A percentile compares a stretch with the other conserved stretches of the same genome.
These are phyloP conservation scores for Phaseolus coccineus DNA, from an alignment of 331 rosid genomes.

Conservation along the genomic window DNA sequence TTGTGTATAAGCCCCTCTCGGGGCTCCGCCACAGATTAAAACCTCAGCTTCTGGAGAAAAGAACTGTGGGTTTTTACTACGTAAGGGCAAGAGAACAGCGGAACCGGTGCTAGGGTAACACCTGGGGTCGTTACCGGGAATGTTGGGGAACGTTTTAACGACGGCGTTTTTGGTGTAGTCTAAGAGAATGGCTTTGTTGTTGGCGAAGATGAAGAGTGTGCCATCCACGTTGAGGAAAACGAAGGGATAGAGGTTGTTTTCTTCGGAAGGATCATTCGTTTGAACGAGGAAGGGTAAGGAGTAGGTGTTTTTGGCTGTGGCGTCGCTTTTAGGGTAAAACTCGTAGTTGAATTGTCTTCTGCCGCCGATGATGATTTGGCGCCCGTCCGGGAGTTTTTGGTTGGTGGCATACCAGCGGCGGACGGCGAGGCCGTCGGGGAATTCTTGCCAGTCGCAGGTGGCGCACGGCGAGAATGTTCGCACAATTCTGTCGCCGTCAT, in stretches of 20 bases:
- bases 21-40: conserved; percentile 87
- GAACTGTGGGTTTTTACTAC: neutral
- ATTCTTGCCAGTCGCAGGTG: conserved; percentile 74
- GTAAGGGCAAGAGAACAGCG: conserved; percentile 77
- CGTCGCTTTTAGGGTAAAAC: conserved; percentile 61
- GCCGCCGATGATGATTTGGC: conserved; percentile 79
- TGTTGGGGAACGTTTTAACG: conserved; percentile 56
- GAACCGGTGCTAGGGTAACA: conserved; percentile 86
- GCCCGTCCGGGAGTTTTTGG: conserved; percentile 74
- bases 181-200: conserved; percentile 66
- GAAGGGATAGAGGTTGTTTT: conserved; percentile 84
- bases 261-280: conserved; percentile 57
- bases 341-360: conserved; percentile 67
- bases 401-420: conserved; percentile 84
- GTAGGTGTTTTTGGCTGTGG: conserved; percentile 17
- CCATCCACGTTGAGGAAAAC: conserved; percentile 81
- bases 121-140: conserved; percentile 83
- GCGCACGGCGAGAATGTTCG: conserved; percentile 56
- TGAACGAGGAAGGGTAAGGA: conserved; percentile 61
- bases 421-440: conserved; percentile 32
- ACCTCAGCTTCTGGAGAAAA: conserved; percentile 60
- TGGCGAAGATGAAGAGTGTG: conserved; percentile 75
- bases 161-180: conserved; percentile 55
- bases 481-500: conserved; percentile 62
- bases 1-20: conserved; percentile 54